Conservation (phyloP, 768 basidiomycete genomes). For the Sarcomyxa edulis region DNA sequence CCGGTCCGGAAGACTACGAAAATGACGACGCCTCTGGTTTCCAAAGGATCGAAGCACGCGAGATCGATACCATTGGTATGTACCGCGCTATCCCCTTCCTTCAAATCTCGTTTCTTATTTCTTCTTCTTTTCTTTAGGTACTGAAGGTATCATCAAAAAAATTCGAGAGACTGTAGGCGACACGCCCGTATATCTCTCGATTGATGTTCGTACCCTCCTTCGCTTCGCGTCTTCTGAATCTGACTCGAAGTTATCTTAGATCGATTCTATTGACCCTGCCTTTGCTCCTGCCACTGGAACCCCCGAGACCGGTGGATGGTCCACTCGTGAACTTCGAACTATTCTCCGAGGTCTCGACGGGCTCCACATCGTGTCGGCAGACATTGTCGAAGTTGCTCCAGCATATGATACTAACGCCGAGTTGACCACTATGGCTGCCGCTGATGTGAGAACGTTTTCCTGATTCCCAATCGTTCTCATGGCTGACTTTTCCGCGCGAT, state of each 20-base stretch:
- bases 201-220: constrained; percentile 45
- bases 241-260: constrained; percentile 30
- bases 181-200: constrained; percentile 72
- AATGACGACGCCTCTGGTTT: constrained; percentile 81
- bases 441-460: constrained; percentile 29
- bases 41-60: constrained; percentile 76
- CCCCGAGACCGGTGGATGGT: constrained; percentile 83
- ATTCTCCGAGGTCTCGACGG: constrained; percentile 75
- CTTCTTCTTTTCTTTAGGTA: constrained; percentile 37
- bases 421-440: constrained; percentile 29
- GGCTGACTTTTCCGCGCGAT: neutral
- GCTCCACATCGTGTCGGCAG: constrained; percentile 71
- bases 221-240: neutral
- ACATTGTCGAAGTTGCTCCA: constrained; percentile 83
- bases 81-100: constrained; percentile 4
- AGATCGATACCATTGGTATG: constrained; percentile 76
- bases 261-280: constrained; percentile 76
- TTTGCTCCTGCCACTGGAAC: constrained; percentile 84
- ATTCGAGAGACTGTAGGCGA: constrained; percentile 76
- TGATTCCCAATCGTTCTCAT: neutral
- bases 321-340: constrained; percentile 74
- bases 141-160: constrained; percentile 71
- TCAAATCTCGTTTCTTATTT: too few species aligned
- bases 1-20: constrained; percentile 68
- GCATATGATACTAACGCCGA: constrained; percentile 61